Conservation (phyloP, 1,284 basidiomycete species). For the Sphagnurus paluster region DNA sequence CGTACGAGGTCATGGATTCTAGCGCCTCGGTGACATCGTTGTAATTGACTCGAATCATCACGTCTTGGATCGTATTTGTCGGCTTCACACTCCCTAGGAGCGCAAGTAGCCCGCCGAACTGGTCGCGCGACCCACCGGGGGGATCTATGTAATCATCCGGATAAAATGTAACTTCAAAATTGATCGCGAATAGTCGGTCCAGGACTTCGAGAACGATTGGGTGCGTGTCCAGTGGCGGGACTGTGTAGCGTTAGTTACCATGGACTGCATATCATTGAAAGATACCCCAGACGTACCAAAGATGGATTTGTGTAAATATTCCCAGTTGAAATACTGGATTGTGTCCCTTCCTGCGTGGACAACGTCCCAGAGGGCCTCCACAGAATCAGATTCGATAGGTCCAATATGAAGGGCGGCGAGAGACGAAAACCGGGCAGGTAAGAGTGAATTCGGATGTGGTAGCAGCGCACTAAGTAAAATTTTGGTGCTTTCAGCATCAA, state of each 20-base stretch:
- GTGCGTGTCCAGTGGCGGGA: conserved; percentile 3
- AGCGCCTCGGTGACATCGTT: not conserved
- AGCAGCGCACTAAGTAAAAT: conserved; percentile 6
- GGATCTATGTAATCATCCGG: conserved; percentile 2
- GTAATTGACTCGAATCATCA: conserved; percentile 8
- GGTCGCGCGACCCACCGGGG: conserved; percentile 4
- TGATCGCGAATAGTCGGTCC: conserved; percentile 7
- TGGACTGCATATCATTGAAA: not conserved
- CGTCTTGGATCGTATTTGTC: conserved; percentile 1
- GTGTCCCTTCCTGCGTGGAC: conserved; percentile 6
- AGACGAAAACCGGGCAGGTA: not conserved
- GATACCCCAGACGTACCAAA: not conserved
- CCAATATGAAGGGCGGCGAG: conserved; percentile 10
- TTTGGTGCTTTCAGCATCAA: conserved; percentile 4
- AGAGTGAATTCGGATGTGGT: not conserved
- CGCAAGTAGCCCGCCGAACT: conserved; percentile 8
- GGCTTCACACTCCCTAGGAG: conserved; percentile 8
- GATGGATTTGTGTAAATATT: conserved; percentile 9
- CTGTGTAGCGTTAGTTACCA: not conserved
- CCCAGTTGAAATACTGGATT: conserved; percentile 16
- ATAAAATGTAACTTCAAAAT: conserved; percentile 11
- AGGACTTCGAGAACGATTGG: conserved; percentile 1
- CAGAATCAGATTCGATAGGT: conserved; percentile 2
- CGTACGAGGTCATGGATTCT: conserved; percentile 1
- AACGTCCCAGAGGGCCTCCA: conserved; percentile 4